phyloP scores from a whole-genome alignment of 768 basidiomycete species.

The Podaxis pistillaris region DNA sequence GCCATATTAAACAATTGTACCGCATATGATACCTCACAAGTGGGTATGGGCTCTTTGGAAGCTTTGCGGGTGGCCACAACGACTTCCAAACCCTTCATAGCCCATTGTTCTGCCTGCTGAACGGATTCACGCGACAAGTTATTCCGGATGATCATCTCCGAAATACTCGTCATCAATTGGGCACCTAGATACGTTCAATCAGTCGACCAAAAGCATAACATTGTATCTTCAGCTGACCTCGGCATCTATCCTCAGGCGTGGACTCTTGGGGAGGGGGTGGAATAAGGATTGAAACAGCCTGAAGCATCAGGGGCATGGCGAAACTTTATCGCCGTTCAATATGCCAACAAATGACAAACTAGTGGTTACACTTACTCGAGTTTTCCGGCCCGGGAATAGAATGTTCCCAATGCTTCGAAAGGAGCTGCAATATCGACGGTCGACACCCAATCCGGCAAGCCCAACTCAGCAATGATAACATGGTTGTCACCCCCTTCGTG shows the following conservation, averaged over 20 bases:
- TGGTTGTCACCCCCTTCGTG: slow-evolving; percentile 18
- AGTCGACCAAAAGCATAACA: background rate
- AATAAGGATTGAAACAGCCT: slow-evolving; percentile 60
- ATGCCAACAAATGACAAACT: background rate
- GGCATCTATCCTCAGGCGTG: slow-evolving; percentile 51
- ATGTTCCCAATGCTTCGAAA: slow-evolving; percentile 62
- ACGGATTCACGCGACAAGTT: slow-evolving; percentile 29
- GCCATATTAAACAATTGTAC: slow-evolving; percentile 64
- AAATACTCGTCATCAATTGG: slow-evolving; percentile 43
- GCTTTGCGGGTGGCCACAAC: slow-evolving; percentile 27
- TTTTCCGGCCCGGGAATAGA: slow-evolving; percentile 56
- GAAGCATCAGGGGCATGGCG: slow-evolving; percentile 64
- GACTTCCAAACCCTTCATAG: slow-evolving; percentile 41
- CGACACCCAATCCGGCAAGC: slow-evolving; percentile 59
- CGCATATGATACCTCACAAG: slow-evolving; percentile 56
- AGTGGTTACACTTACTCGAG: slow-evolving; percentile 43
- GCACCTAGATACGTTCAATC: slow-evolving; percentile 30
- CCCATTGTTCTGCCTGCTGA: slow-evolving; percentile 60
- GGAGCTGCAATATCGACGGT: slow-evolving; percentile 64
- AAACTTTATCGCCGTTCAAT: slow-evolving; percentile 37
- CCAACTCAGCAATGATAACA: slow-evolving; percentile 47
- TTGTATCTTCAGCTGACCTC: slow-evolving; percentile 37
- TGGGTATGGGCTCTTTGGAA: slow-evolving; percentile 21
- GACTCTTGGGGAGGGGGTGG: slow-evolving; percentile 39
- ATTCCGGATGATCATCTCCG: slow-evolving; percentile 40